phyloP scores from a whole-genome alignment of 2,329 filamentous ascomycete species.

The Curvularia verruculosa region DNA sequence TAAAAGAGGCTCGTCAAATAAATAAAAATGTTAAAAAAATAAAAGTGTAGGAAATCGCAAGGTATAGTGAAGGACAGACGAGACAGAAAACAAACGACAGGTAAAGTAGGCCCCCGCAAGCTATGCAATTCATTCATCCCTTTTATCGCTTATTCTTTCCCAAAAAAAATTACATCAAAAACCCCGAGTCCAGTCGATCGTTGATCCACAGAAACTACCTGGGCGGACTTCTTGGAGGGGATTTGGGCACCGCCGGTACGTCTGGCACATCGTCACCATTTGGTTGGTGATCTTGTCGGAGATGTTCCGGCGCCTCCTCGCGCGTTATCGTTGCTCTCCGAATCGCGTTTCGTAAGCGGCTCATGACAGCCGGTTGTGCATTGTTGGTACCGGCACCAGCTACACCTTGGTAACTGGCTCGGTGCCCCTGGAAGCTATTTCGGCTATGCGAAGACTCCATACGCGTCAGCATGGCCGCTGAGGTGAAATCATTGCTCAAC shows the following conservation, averaged over 20 bases:
- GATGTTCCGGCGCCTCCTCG: slow-evolving; percentile 39
- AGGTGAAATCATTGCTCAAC: slow-evolving; percentile 87
- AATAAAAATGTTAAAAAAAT: neutral
- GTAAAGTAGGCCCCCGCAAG: neutral
- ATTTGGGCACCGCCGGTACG: slow-evolving; percentile 26
- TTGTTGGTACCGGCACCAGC: slow-evolving; percentile 5
- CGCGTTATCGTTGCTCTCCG: slow-evolving; percentile 41
- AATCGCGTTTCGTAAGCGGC: slow-evolving; percentile 41
- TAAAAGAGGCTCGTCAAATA: neutral
- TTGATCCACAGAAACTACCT: slow-evolving; percentile 8
- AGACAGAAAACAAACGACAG: slow-evolving; percentile 1
- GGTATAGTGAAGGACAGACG: slow-evolving; percentile 2
- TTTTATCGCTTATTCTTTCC: neutral
- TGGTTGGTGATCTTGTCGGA: slow-evolving; percentile 15
- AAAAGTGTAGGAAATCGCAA: neutral
- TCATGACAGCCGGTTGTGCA: slow-evolving; percentile 27
- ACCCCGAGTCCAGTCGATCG: neutral
- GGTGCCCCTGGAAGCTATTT: slow-evolving; percentile 31
- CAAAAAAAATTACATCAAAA: neutral
- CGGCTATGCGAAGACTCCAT: slow-evolving; percentile 70
- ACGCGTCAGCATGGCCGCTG: slow-evolving; percentile 80
- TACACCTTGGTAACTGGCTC: slow-evolving; percentile 22
- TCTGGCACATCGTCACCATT: slow-evolving; percentile 20
- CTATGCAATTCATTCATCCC: slow-evolving; percentile 12
- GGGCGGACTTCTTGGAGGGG: slow-evolving; percentile 27